Percentiles rank a stretch among this genome's conserved stretches.
phyloP scores from a whole-genome alignment of 176 grass and related monocot species.

The Chloris gayana region DNA sequence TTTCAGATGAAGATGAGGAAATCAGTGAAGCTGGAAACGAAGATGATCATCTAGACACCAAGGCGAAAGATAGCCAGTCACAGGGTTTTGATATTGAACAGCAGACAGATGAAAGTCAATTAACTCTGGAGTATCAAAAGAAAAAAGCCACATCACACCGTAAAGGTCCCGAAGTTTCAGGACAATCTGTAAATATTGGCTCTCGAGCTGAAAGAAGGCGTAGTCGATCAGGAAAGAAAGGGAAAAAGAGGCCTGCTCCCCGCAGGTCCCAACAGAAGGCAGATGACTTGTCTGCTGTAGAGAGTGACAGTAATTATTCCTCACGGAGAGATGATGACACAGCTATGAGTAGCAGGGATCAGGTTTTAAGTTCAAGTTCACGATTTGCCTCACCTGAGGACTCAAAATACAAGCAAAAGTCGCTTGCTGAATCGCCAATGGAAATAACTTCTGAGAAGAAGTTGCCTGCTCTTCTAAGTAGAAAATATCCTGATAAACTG shows the following conservation, averaged over 20 bases:
- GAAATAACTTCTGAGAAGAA: constrained; percentile 71
- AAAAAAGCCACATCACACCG: constrained; percentile 55
- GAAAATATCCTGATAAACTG: constrained; percentile 60
- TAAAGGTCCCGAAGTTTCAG: constrained; percentile 61
- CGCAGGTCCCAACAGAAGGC: constrained; percentile 81
- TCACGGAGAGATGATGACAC: constrained; percentile 68
- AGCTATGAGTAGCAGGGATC: constrained; percentile 72
- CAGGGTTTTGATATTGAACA: constrained; percentile 52
- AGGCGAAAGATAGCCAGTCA: constrained; percentile 51
- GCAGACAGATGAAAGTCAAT: constrained; percentile 63
- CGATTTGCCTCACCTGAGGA: constrained; percentile 95
- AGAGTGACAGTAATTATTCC: constrained; percentile 70
- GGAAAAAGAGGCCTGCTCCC: constrained; percentile 87
- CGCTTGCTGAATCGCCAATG: constrained; percentile 59
- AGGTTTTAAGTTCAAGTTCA: constrained; percentile 87
- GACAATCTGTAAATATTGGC: constrained; percentile 45
- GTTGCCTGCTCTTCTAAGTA: constrained; percentile 32
- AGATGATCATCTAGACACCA: constrained; percentile 60
- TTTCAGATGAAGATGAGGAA: constrained; percentile 93
- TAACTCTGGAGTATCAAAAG: constrained; percentile 74
- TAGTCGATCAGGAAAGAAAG: constrained; percentile 87
- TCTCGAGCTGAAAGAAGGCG: constrained; percentile 78
- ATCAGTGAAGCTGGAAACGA: constrained; percentile 74
- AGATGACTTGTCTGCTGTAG: constrained; percentile 66
- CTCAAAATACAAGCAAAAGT: constrained; percentile 76